A percentile compares a stretch with the other conserved stretches of the same genome.
phyloP scores from a whole-genome alignment of 78 protist species.

The Dictyostelium intermedium region DNA sequence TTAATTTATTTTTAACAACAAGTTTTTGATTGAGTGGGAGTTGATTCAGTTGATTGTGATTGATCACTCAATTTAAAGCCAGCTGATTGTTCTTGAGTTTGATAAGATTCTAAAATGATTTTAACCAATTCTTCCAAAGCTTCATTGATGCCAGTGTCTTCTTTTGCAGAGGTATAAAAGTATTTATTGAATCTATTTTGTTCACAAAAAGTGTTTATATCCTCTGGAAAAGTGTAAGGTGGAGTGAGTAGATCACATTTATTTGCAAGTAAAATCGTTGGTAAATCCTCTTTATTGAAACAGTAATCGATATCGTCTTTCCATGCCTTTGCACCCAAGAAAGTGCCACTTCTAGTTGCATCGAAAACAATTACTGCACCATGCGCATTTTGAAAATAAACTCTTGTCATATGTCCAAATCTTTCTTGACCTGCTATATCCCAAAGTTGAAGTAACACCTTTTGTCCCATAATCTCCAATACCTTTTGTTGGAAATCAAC shows the following conservation, averaged over 20 bases:
- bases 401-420: constrained; percentile 74
- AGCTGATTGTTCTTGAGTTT: background rate
- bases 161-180: constrained; percentile 64
- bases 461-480: background rate
- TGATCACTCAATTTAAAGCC: constrained; percentile 15
- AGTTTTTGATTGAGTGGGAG: constrained; percentile 12
- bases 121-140: constrained; percentile 30
- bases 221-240: constrained; percentile 46
- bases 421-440: constrained; percentile 78
- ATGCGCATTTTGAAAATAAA: constrained; percentile 67
- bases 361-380: constrained; percentile 69
- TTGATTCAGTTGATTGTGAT: background rate
- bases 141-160: constrained; percentile 36
- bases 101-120: constrained; percentile 27
- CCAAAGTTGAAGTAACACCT: constrained; percentile 16
- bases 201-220: constrained; percentile 32
- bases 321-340: constrained; percentile 48
- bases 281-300: constrained; percentile 25
- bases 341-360: constrained; percentile 41
- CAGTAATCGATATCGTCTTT: constrained; percentile 39
- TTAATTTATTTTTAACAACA: constrained; percentile 20
- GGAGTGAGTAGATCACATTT: constrained; percentile 33
- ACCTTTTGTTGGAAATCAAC: constrained; percentile 42
- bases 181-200: constrained; percentile 31
- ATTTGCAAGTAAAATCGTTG: constrained; percentile 44